Percentiles rank a stretch among this genome's conserved stretches.
phyloP scores from a whole-genome alignment of 179 eudicot genomes.

The Silene noctiflora region DNA sequence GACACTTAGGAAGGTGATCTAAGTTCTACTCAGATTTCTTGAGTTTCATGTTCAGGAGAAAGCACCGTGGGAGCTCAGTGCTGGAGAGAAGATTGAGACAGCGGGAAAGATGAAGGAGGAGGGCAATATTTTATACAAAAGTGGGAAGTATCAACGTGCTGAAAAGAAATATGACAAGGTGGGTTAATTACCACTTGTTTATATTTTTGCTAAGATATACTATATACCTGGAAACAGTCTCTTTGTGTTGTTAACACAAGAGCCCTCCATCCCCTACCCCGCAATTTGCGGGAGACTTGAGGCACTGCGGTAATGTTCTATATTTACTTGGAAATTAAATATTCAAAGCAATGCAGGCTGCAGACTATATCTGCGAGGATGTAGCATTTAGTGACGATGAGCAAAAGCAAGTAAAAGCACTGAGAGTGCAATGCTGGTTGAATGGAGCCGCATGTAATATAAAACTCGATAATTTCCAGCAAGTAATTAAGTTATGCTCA shows the following conservation, averaged over 20 bases:
- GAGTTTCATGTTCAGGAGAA: constrained; percentile 42
- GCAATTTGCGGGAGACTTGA: no score
- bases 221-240: no score
- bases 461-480: constrained; percentile 44
- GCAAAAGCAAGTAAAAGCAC: constrained; percentile 42
- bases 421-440: constrained; percentile 62
- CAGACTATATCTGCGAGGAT: constrained; percentile 51
- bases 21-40: not conserved
- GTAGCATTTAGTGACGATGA: constrained; percentile 40
- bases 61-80: constrained; percentile 58
- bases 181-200: no score
- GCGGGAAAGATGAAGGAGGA: constrained; percentile 60
- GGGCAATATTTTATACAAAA: constrained; percentile 54
- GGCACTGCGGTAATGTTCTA: no score
- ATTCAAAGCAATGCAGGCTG: constrained; percentile 40
- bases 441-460: constrained; percentile 61
- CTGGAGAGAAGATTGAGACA: constrained; percentile 45
- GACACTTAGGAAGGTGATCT: not conserved
- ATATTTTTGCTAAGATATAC: no score
- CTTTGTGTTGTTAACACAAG: no score
- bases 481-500: constrained; percentile 53
- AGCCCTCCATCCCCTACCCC: no score
- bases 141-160: constrained; percentile 58
- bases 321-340: no score
- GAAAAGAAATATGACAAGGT: constrained; percentile 65